These are phyloP conservation scores for Coleophoma eucalyptorum DNA, from an alignment of 2,329 filamentous ascomycete species.

Conservation along the genomic window DNA sequence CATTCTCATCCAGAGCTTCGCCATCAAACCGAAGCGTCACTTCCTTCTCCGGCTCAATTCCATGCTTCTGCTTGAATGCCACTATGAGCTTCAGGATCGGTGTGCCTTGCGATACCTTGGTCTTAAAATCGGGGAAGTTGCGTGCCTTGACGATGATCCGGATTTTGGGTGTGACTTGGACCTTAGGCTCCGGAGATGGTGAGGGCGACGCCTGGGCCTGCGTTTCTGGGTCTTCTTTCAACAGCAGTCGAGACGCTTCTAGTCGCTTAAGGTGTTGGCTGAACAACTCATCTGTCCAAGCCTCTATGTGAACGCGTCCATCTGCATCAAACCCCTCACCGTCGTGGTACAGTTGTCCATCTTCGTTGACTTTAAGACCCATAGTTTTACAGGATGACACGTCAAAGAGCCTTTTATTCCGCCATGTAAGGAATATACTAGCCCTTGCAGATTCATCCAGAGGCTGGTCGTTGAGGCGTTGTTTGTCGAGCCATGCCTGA, in stretches of 20 bases:
- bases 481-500: conserved; percentile 64
- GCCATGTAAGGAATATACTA: conserved; percentile 76
- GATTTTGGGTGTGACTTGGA: conserved; percentile 33
- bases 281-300: conserved; percentile 67
- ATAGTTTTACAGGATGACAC: conserved; percentile 70
- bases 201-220: conserved; percentile 2
- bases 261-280: conserved; percentile 25
- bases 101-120: conserved; percentile 51
- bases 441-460: conserved; percentile 38
- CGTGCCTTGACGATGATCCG: conserved; percentile 51
- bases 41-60: conserved; percentile 45
- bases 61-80: conserved; percentile 53
- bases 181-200: conserved; percentile 15
- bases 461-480: conserved; percentile 41
- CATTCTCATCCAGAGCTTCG: conserved; percentile 59
- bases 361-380: conserved; percentile 48
- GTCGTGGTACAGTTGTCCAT: conserved; percentile 21
- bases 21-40: conserved; percentile 73
- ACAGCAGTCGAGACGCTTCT: conserved; percentile 5
- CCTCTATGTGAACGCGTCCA: conserved; percentile 68
- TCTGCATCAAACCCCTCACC: conserved; percentile 42
- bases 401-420: conserved; percentile 67
- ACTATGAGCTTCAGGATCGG: conserved; percentile 58
- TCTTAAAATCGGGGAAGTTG: conserved; percentile 43
- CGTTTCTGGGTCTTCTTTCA: background rate